Evolutionary conservation across 495 filamentous ascomycete genomes (phyloP).

Genomic region (Tetracladium marchalianum): DNA sequence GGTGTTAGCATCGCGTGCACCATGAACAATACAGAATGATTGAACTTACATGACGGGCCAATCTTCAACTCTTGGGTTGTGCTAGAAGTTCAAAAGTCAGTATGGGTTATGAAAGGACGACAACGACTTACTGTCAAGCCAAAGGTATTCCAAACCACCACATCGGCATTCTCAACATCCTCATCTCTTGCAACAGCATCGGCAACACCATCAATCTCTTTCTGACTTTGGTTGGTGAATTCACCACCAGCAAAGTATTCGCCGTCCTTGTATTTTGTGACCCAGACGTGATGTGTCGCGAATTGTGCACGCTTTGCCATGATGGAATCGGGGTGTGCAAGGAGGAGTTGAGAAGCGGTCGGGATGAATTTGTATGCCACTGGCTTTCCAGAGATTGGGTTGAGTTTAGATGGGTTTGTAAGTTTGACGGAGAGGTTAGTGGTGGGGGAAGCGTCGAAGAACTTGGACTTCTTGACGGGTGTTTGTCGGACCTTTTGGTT

Average conservation of each 20-base stretch:
- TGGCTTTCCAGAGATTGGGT: conserved; percentile 63
- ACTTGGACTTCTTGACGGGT: conserved; percentile 46
- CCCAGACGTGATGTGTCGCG: conserved; percentile 69
- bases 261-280: conserved; percentile 65
- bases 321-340: conserved; percentile 57
- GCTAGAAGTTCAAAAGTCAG: conserved; percentile 17
- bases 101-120: not conserved
- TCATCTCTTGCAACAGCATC: conserved; percentile 41
- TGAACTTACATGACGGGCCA: conserved; percentile 50
- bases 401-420: conserved; percentile 53
- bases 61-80: conserved; percentile 48
- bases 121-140: conserved; percentile 33
- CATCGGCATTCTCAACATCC: conserved; percentile 37
- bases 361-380: conserved; percentile 71
- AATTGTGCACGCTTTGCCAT: conserved; percentile 72
- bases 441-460: conserved; percentile 50
- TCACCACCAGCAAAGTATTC: conserved; percentile 75
- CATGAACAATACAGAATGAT: not conserved
- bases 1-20: conserved; percentile 1
- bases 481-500: conserved; percentile 38
- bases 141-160: conserved; percentile 50
- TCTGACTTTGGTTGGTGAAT: conserved; percentile 76
- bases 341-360: conserved; percentile 65
- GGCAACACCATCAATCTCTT: conserved; percentile 45
- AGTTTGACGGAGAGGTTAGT: conserved; percentile 71